Conservation (phyloP, 208 protist species). For the Leishmania gerbilli region DNA sequence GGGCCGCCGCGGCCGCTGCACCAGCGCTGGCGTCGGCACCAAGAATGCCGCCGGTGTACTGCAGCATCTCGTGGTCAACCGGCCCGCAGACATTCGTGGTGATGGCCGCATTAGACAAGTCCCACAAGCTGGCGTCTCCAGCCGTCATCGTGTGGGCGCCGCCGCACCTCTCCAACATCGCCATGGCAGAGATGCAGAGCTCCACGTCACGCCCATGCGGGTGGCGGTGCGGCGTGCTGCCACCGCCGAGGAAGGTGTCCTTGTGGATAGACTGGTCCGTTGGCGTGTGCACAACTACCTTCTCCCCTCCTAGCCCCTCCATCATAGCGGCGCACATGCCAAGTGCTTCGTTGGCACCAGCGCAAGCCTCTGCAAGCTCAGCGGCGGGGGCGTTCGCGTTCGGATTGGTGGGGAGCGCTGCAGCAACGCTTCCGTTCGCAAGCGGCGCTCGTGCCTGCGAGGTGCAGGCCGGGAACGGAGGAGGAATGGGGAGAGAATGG, state of each 20-base stretch:
- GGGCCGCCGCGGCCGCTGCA: not conserved
- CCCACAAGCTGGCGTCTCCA: not conserved
- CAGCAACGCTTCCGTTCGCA: not conserved
- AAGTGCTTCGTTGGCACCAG: not conserved
- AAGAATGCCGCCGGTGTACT: slow-evolving; percentile 10
- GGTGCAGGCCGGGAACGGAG: not conserved
- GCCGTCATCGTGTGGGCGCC: not conserved
- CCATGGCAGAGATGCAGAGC: not conserved
- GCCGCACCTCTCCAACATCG: not conserved
- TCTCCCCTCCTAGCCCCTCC: not conserved
- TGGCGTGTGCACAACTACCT: slow-evolving; percentile 14
- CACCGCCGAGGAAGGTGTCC: slow-evolving; percentile 9
- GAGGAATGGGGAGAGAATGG: not conserved
- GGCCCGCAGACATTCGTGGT: not conserved
- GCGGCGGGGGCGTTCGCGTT: not conserved
- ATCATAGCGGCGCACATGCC: not conserved
- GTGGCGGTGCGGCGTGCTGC: slow-evolving; percentile 26
- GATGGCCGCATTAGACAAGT: not conserved
- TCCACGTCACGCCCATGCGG: not conserved
- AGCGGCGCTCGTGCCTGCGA: not conserved
- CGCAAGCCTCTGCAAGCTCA: not conserved
- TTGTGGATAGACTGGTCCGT: slow-evolving; percentile 22
- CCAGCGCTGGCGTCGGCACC: not conserved
- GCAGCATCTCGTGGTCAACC: slow-evolving; percentile 7
- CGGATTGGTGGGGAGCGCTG: not conserved